These are phyloP conservation scores for Arachnomyces sp. DNA, from an alignment of 2,329 filamentous ascomycete genomes.

Conservation along the genomic window DNA sequence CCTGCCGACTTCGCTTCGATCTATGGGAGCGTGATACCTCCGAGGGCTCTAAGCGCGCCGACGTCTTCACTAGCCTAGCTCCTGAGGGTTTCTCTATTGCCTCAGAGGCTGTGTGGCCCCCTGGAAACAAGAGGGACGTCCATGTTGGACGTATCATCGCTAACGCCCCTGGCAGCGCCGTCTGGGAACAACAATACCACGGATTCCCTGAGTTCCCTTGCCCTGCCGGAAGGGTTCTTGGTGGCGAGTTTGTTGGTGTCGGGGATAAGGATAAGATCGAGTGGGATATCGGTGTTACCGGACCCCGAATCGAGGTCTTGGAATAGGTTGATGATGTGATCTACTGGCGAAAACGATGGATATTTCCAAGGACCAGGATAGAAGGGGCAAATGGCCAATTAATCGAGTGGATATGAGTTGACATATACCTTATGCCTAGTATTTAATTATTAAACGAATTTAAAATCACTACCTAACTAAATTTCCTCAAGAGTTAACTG, in stretches of 20 bases:
- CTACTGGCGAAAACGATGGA: too few species aligned
- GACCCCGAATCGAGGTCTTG: constrained; percentile 14
- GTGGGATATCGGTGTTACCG: constrained; percentile 20
- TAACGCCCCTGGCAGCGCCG: constrained; percentile 11
- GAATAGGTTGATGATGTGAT: constrained; percentile 5
- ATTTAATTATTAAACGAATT: too few species aligned
- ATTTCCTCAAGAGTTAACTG: too few species aligned
- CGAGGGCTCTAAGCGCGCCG: constrained; percentile 15
- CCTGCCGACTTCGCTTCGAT: constrained; percentile 18
- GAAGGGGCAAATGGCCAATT: too few species aligned
- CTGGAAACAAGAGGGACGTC: constrained; percentile 11
- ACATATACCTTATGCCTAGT: too few species aligned
- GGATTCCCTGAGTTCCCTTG: constrained; percentile 18
- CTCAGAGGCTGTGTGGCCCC: constrained; percentile 2
- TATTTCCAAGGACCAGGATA: too few species aligned
- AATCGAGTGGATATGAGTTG: too few species aligned
- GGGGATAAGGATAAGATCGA: constrained; percentile 15
- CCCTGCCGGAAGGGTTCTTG: constrained; percentile 15
- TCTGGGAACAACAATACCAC: constrained; percentile 14
- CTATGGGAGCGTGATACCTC: constrained; percentile 16
- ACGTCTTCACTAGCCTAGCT: constrained; percentile 19
- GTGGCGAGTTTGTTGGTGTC: constrained; percentile 20
- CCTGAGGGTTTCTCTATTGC: constrained; percentile 9
- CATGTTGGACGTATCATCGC: constrained; percentile 15
- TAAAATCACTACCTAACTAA: too few species aligned